Base-by-base conservation (phyloP, 169 alveolate genomes). In the Eimeria tenella region DNA sequence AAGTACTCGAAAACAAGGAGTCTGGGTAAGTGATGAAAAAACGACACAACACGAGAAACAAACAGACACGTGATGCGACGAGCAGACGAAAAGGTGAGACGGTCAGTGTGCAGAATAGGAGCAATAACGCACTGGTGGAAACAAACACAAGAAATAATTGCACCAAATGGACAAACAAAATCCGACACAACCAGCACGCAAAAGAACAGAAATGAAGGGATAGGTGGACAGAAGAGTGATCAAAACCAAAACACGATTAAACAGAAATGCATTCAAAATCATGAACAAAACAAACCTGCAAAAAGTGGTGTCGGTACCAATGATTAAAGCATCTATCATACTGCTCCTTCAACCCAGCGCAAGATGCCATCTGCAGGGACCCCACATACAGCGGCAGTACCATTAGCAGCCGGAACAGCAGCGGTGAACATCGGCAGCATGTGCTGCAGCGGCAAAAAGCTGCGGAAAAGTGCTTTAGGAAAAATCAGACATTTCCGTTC, bases 281-380 rank as follows among this genome's bases (percentile, higher is more conserved):
- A 53, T 50, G 79, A 11, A 21, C 1, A 10, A 71, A 25, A 77
- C 83, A 58, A 42, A 79, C 94, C 88, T 31, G 71, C 15, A 75
- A 23, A 19, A 90, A 90, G 68, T 90, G 94, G 7, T 70, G 86
- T 8, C 94, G 70, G 86, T 90, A 90, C 94, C 94, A 90, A 81
- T 90, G 94, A 65, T 90, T 90, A 49, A 79, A 90, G 63, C 94
- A 90, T 56, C 81, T 75, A 55, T 90, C 94, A 60, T 90, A 90
- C 81, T 58, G 88, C 60, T 74, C 94, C 82, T 90, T 90, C 94
- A 73, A 53, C 15, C 86, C 88, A 63, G 68, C 60, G 60, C 94
- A 90, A 3, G 94, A 58, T 25, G 19, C 58, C 81, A 89, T 71
- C 94, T 89, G 93, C 19, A 15, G 7, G 10, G 65, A 58, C 68